These are phyloP conservation scores for Solanum habrochaites DNA, from an alignment of 257 asterid genomes.

Conservation along the genomic window DNA sequence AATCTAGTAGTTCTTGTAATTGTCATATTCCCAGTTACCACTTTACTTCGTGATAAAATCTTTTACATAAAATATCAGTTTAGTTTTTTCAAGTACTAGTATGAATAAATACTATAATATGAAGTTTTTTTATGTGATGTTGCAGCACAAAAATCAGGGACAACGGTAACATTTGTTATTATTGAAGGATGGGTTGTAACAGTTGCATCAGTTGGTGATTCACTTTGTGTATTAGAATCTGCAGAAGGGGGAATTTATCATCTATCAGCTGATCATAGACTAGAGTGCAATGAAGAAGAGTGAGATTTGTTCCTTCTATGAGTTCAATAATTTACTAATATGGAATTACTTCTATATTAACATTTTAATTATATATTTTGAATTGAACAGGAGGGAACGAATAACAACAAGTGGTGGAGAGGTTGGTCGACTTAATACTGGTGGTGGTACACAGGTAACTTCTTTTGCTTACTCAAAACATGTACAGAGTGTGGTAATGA, in stretches of 20 bases:
- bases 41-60: neutral
- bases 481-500: neutral
- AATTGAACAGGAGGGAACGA: slow-evolving; percentile 54
- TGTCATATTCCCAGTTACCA: neutral
- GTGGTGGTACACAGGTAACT: slow-evolving; percentile 75
- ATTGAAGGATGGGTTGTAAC: slow-evolving; percentile 70
- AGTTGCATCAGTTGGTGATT: slow-evolving; percentile 82
- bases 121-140: slow-evolving; percentile 2
- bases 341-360: neutral
- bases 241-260: slow-evolving; percentile 49
- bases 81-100: neutral
- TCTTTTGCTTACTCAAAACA: neutral
- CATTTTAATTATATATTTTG: slow-evolving; percentile 1
- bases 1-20: neutral
- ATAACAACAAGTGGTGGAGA: slow-evolving; percentile 73
- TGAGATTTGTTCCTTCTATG: slow-evolving; percentile 18
- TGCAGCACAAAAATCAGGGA: slow-evolving; percentile 62
- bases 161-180: slow-evolving; percentile 73
- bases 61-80: neutral
- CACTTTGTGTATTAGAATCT: slow-evolving; percentile 70
- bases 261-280: slow-evolving; percentile 85
- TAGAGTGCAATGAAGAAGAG: slow-evolving; percentile 73
- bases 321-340: neutral
- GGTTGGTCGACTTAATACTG: slow-evolving; percentile 76
- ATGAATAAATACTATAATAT: neutral